Evolutionary conservation across 2,329 filamentous ascomycete genomes (phyloP), one percentile per base, ranked within the genome.

Genomic region (Penicillium sp.): DNA sequence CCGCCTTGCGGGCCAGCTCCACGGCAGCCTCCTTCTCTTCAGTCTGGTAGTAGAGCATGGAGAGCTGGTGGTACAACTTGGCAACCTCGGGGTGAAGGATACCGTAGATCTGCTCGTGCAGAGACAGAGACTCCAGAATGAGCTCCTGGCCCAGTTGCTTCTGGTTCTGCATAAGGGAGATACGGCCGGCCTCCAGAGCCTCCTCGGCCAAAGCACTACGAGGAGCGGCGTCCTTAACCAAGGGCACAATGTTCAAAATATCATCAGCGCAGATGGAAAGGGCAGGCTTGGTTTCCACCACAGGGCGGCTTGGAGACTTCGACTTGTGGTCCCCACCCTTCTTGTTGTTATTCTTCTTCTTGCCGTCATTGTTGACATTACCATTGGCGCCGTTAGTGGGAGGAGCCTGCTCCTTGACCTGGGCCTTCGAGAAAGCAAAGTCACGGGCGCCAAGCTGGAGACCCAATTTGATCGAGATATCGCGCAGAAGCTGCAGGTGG

Each of bases 101-200:
- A 54, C 94, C 94, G 66, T 99, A 99, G 62, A 99, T 97, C 73
- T 99, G 94, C 79, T 99, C 94, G 67, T 99, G 92, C 39, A 99
- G 79, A 41, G 94, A 96, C 54, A 99, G 78, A 33, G 92, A 96
- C 74, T 99, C 94, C n/a, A 97, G 78, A 27, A 99, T 82, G 50
- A 99, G 82, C 73, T 99, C 94, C 73, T 96, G 92, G 36, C 94
- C 94, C 41, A 99, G 84, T 74, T 96, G 94, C 76, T 89, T 92
- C 78, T 99, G 91, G 69, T 90, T 88, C 70, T 97, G 92, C 63
- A 94, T 84, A 55, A 99, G 86, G n/a, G 92, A 96, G 68, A 99
- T 92, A 47, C 92, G 89, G 22, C 94, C 94, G 51, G 92, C 94
- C 73, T 99, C 94, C 39, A 99, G 80, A 13, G 94, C 92, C 75